Base-by-base conservation (phyloP, 108 stramenopile genomes). In the Nannochloropsis gaditana region DNA sequence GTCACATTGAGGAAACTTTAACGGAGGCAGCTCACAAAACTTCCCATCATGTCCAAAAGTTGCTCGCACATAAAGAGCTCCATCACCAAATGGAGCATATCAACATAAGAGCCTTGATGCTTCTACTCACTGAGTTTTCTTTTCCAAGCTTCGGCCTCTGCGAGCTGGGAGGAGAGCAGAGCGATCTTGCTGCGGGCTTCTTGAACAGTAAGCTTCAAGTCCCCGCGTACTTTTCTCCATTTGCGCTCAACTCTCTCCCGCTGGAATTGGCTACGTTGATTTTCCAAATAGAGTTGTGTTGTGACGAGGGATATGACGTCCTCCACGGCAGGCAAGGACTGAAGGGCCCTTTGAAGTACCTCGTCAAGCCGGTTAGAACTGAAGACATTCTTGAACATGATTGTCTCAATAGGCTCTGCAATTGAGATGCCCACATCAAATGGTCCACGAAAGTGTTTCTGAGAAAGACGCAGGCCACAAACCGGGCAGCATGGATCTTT, bases 351-450 rank as follows among this genome's bases (percentile, higher is more conserved):
- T 73, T 73, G 59, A 15, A 73, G 59, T 4, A 73, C 59, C 59
- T 73, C 59, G n/a, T 73, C 59, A 15, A 73, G n/a, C 2, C 59
- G 59, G n/a, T 73, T 73, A n/a, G 59, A 73, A 73, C 19, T 5
- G 59, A 73, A 73, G 59, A 73, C 59, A n/a, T 73, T 73, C 59
- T 73, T 73, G 59, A n/a, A 73, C 59, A 73, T 73, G 59, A n/a
- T n/a, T n/a, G 59, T n/a, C n/a, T 73, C 59, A 15, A 73, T n/a
- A n/a, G 59, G 59, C 59, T 73, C 59, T 15, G 19, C 59, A 2
- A n/a, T n/a, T n/a, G 59, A 73, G 59, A 73, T 73, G 59, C 59
- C 59, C 8, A 73, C 59, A n/a, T 73, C 59, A n/a, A 73, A 73
- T 3, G 59, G 59, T 73, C 59, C 59, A 15, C 59, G 59, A n/a